These are phyloP conservation scores for Cladosporium sp. DNA, from an alignment of 2,329 filamentous ascomycete genomes.

Conservation along the genomic window DNA sequence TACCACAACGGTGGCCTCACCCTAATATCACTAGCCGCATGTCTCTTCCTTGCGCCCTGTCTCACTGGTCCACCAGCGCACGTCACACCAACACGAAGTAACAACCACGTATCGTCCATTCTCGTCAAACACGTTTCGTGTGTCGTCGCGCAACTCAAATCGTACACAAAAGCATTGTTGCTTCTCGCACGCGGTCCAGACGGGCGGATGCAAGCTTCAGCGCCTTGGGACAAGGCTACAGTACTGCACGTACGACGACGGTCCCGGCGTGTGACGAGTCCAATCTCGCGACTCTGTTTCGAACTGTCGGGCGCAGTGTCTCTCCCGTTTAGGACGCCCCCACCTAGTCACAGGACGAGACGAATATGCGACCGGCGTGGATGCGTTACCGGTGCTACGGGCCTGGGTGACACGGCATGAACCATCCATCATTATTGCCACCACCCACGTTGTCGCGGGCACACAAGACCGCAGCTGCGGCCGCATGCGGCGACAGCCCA, in stretches of 20 bases:
- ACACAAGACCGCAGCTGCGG: slow-evolving; percentile 7
- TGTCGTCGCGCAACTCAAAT: neutral
- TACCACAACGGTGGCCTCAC: neutral
- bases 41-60: neutral
- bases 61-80: neutral
- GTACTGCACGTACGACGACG: neutral
- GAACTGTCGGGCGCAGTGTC: neutral
- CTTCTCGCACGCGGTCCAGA: neutral
- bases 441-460: slow-evolving; percentile 12
- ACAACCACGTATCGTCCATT: neutral
- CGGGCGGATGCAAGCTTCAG: neutral
- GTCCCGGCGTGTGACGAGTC: neutral
- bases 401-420: neutral
- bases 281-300: neutral
- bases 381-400: neutral
- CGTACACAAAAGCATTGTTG: neutral
- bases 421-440: neutral
- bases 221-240: neutral
- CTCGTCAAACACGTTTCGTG: neutral
- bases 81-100: neutral
- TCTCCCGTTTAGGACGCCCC: neutral
- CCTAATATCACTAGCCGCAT: neutral
- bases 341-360: slow-evolving; percentile 11
- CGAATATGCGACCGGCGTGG: neutral
- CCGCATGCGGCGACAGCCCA: neutral